Evolutionary conservation across 169 alveolate species (phyloP), one percentile per base, ranked within the genome.

Genomic region (Babesia sp.): DNA sequence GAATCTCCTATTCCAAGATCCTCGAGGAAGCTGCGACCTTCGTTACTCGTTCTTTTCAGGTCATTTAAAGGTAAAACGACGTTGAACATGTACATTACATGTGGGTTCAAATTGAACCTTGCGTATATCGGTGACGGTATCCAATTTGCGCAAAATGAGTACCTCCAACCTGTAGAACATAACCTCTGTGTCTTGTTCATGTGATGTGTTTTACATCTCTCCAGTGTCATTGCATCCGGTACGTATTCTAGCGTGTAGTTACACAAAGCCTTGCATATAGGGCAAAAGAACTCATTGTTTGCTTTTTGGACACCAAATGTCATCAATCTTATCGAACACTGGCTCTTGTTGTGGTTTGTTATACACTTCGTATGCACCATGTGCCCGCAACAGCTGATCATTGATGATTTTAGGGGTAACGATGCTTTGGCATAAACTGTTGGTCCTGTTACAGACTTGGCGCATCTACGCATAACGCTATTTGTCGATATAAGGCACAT

Each of bases 341-440:
- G 44, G 29, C n/a, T 60, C 12, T 59, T 53, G 39, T 37, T 54
- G 53, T 79, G 87, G 20, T 44, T 54, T 14, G 12, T 33, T 14
- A 79, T 69, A 45, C 87, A 79, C 34, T 46, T 22, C 22, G 76
- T 69, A 42, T 79, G 87, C 33, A 66, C 83, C 20, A 60, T 22
- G 39, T 79, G 87, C 20, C 87, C 87, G 28, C 87, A 79, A n/a
- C 75, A 51, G 44, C 73, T 58, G 12, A 79, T 79, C 45, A 70
- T 61, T 11, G 87, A 60, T 34, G 87, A 70, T 14, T 22, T 31
- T 31, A 68, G 54, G 1, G 87, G 87, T 29, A 79, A 46, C 18
- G 83, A 58, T 0, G 71, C 44, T 46, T 16, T 26, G 20, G 78
- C 76, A 37, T 71, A 26, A 22, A 79, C 63, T n/a, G 71, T 16